Evolutionary conservation across 768 basidiomycete species (phyloP), one percentile per base, ranked within the genome.

Genomic region (Lentinula detonsa): DNA sequence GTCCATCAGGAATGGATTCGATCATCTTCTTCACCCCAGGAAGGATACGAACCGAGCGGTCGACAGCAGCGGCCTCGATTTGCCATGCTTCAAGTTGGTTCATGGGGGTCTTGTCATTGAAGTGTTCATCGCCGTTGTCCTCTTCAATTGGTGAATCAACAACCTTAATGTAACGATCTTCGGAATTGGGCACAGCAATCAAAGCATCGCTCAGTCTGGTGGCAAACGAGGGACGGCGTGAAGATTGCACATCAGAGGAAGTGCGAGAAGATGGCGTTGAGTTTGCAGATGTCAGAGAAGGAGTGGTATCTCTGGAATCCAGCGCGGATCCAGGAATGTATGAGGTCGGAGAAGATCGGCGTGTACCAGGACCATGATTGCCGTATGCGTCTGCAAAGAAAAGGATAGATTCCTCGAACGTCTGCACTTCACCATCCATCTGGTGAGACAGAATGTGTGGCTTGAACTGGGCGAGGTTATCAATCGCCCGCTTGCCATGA

Each of bases 401-500:
- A 64, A 88, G 83, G 61, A 87, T 88, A 61, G 77, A 78, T 65
- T 83, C 76, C 70, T 89, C 87, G 64, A 88, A 88, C n/a, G 75
- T 75, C n/a, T 77, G 73, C 2, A 86, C 84, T 61, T 82, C 84
- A 34, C 63, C 70, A 65, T 83, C 81, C 76, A 87, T 81, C 70
- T 86, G 80, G 70, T 84, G 76, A 21, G 67, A 48, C 65, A 76
- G 75, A 66, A 87, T 81, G 39, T 78, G 69, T 0, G 85, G 85
- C 67, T 82, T 85, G 76, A 85, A 84, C 53, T 78, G 75, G 4
- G 79, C 70, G 64, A 90, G 82, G 72, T 90, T 91, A 75, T 90
- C 88, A 67, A 87, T 77, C 10, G 88, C 88, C 62, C 88, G 85
- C 67, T 88, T 85, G 67, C 88, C 88, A 70, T 91, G 88, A 15